These are phyloP conservation scores for Coleophoma crateriformis DNA, from an alignment of 2,329 filamentous ascomycete genomes.

Conservation along the genomic window DNA sequence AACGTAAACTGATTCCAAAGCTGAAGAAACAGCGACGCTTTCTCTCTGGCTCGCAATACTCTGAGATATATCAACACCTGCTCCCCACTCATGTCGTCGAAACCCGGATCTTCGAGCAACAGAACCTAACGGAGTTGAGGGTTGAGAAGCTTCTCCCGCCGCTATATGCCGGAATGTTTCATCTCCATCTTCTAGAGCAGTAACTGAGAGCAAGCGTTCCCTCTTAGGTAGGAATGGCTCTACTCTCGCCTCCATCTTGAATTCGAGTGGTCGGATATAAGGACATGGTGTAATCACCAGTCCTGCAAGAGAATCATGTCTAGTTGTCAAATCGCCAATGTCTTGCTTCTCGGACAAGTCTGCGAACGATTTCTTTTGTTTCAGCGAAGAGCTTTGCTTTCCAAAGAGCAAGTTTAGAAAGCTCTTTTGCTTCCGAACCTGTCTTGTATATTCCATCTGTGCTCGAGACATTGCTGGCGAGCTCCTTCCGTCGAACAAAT, in stretches of 20 bases:
- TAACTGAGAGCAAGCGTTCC: not conserved
- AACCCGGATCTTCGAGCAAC: too few species aligned
- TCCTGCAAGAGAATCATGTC: too few species aligned
- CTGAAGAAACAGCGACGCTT: not conserved
- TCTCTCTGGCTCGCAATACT: not conserved
- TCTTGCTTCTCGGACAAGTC: too few species aligned
- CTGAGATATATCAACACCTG: not conserved
- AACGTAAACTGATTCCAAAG: not conserved
- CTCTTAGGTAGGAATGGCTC: slow-evolving; percentile 1
- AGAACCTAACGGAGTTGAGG: too few species aligned
- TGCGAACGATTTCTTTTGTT: too few species aligned
- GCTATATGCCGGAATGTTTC: too few species aligned
- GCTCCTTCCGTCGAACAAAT: too few species aligned
- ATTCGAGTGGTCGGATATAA: slow-evolving; percentile 4
- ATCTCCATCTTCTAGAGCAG: too few species aligned
- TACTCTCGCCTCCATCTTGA: slow-evolving; percentile 5
- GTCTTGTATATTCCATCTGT: too few species aligned
- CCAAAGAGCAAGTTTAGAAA: not conserved
- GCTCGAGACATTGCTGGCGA: too few species aligned
- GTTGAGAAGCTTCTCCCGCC: too few species aligned
- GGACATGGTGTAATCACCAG: not conserved
- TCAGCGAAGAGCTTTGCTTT: not conserved
- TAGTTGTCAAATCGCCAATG: too few species aligned
- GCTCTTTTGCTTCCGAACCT: not conserved
- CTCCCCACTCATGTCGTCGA: not conserved